These are phyloP conservation scores for Galerina marginata DNA, from an alignment of 768 basidiomycete species.

Conservation along the genomic window DNA sequence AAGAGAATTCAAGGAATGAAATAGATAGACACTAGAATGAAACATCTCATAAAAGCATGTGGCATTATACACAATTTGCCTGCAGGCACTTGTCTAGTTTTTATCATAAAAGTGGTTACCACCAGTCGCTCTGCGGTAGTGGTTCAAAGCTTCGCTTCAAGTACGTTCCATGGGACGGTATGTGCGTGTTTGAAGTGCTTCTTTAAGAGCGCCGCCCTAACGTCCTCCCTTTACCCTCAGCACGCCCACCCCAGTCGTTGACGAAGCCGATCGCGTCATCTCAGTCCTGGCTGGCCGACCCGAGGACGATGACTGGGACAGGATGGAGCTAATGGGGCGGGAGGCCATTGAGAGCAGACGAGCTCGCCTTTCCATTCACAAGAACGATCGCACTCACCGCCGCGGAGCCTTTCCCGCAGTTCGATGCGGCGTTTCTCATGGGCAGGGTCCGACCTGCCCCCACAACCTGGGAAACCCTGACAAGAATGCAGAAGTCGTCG, in stretches of 20 bases:
- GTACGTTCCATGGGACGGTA: conserved; percentile 6
- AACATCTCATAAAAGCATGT: too few species aligned
- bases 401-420: conserved; percentile 13
- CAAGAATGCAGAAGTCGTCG: neutral
- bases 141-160: neutral
- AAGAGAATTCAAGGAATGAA: too few species aligned
- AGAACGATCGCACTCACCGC: neutral
- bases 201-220: neutral
- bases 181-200: neutral
- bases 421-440: conserved; percentile 11
- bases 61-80: too few species aligned
- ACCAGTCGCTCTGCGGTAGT: neutral
- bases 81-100: too few species aligned
- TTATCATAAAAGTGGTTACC: too few species aligned
- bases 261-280: conserved; percentile 1
- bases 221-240: neutral
- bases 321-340: neutral
- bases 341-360: conserved; percentile 3
- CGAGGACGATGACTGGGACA: conserved; percentile 1
- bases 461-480: conserved; percentile 7
- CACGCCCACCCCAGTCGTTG: neutral
- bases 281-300: conserved; percentile 11
- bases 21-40: too few species aligned
- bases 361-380: neutral
- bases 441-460: conserved; percentile 8